Evolutionary conservation across 2,329 filamentous ascomycete genomes (phyloP).

Genomic region (Clonostachys rosea): DNA sequence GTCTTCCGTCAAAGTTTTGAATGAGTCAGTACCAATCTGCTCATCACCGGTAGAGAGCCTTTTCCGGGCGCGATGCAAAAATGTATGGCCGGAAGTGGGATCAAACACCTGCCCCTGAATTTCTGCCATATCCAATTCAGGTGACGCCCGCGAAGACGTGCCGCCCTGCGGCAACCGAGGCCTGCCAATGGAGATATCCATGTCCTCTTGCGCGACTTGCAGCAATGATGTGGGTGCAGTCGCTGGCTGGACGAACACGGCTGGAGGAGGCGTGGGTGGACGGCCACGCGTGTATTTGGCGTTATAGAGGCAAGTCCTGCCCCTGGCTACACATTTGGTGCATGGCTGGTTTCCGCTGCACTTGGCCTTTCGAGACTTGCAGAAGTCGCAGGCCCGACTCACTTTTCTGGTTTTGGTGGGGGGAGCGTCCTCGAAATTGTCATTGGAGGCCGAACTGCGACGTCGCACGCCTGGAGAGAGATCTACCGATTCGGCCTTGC

Average conservation of each 20-base stretch:
- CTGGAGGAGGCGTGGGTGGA: constrained; percentile 23
- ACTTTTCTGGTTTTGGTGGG: constrained; percentile 15
- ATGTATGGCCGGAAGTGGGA: constrained; percentile 44
- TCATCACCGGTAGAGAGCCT: constrained; percentile 34
- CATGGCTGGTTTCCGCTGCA: constrained; percentile 22
- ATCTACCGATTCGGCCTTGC: too few species aligned
- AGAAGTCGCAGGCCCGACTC: constrained; percentile 21
- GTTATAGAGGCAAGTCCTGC: constrained; percentile 18
- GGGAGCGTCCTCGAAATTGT: background rate
- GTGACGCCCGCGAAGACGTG: constrained; percentile 24
- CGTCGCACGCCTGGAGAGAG: too few species aligned
- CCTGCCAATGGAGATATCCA: too few species aligned
- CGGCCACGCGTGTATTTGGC: constrained; percentile 23
- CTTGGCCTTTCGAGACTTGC: constrained; percentile 17
- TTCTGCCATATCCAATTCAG: constrained; percentile 38
- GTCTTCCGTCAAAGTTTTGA: constrained; percentile 18
- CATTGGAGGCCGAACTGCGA: too few species aligned
- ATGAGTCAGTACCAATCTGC: background rate
- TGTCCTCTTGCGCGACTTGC: too few species aligned
- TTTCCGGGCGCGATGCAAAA: constrained; percentile 46
- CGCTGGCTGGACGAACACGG: background rate
- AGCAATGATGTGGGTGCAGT: background rate
- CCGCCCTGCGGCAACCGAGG: background rate
- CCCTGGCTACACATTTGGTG: constrained; percentile 18
- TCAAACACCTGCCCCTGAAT: constrained; percentile 49